phyloP scores from a whole-genome alignment of 2,329 filamentous ascomycete species.

The Claviceps humidiphila region DNA sequence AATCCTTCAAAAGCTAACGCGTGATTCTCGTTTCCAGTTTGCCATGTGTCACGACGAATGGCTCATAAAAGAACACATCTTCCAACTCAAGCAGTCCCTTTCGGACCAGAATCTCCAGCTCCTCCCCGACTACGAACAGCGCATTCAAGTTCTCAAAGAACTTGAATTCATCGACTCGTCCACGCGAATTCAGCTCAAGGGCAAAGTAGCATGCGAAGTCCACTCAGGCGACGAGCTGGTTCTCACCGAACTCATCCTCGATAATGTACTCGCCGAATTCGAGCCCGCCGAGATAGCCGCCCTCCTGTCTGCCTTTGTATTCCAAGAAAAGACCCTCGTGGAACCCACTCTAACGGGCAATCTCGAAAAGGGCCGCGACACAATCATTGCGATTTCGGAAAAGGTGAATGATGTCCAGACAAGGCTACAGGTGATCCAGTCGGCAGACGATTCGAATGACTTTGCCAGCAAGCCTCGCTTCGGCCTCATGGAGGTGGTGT shows the following conservation, averaged over 20 bases:
- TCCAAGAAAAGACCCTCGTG: constrained; percentile 87
- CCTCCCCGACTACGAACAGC: constrained; percentile 91
- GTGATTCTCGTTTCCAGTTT: constrained; percentile 35
- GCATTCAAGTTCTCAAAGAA: constrained; percentile 81
- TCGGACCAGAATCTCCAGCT: constrained; percentile 95
- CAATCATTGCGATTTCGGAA: constrained; percentile 80
- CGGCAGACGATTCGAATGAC: constrained; percentile 81
- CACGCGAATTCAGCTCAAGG: constrained; percentile 84
- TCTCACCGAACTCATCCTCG: constrained; percentile 86
- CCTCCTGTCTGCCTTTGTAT: constrained; percentile 85
- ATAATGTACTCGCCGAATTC: constrained; percentile 91
- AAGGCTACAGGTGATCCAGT: constrained; percentile 81
- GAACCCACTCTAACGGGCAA: constrained; percentile 69
- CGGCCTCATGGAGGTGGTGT: constrained; percentile 91
- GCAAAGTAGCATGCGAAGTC: constrained; percentile 96
- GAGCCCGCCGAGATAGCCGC: constrained; percentile 95
- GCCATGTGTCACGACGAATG: constrained; percentile 95
- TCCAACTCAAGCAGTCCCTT: constrained; percentile 72
- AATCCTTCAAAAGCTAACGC: not conserved
- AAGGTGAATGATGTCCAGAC: constrained; percentile 87
- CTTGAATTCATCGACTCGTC: constrained; percentile 83
- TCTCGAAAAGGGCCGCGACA: constrained; percentile 69
- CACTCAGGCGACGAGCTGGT: constrained; percentile 95
- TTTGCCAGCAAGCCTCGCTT: constrained; percentile 81
- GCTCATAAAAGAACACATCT: constrained; percentile 89